Evolutionary conservation across 169 alveolate genomes (phyloP).

Genomic region (Plasmodium fragile): DNA sequence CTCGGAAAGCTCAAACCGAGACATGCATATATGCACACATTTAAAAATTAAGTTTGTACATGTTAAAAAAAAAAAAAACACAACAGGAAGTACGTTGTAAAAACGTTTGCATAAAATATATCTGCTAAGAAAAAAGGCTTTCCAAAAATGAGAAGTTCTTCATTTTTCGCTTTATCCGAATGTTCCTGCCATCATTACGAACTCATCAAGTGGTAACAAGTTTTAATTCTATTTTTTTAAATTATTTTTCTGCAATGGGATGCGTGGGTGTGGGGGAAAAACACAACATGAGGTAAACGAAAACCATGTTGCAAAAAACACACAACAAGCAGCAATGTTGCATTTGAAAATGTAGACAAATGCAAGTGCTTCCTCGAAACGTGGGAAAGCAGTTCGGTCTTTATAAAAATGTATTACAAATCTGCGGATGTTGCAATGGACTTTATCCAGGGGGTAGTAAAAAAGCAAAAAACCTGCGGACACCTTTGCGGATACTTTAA

Average conservation of each 20-base stretch:
- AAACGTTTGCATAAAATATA: background rate
- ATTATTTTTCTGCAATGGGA: slow-evolving; percentile 39
- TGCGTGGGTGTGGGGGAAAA: background rate
- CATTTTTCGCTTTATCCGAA: background rate
- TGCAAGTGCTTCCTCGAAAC: background rate
- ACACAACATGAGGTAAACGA: background rate
- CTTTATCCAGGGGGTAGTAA: slow-evolving; percentile 75
- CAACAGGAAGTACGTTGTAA: background rate
- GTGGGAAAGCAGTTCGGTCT: background rate
- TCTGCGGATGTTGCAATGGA: slow-evolving; percentile 77
- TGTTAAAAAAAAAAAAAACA: background rate
- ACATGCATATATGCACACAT: background rate
- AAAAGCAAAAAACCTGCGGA: slow-evolving; percentile 74
- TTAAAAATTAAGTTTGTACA: background rate
- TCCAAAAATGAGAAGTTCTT: background rate
- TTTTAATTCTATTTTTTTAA: slow-evolving; percentile 14
- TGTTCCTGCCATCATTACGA: background rate
- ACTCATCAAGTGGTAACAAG: background rate
- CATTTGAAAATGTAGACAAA: background rate
- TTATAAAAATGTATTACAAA: slow-evolving; percentile 38
- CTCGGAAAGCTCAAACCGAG: background rate
- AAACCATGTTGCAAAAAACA: background rate
- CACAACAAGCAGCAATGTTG: background rate
- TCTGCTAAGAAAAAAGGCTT: background rate
- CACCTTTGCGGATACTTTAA: slow-evolving; percentile 61